Evolutionary conservation across 1,284 basidiomycete species (phyloP).

Genomic region (Puccinia hordei): DNA sequence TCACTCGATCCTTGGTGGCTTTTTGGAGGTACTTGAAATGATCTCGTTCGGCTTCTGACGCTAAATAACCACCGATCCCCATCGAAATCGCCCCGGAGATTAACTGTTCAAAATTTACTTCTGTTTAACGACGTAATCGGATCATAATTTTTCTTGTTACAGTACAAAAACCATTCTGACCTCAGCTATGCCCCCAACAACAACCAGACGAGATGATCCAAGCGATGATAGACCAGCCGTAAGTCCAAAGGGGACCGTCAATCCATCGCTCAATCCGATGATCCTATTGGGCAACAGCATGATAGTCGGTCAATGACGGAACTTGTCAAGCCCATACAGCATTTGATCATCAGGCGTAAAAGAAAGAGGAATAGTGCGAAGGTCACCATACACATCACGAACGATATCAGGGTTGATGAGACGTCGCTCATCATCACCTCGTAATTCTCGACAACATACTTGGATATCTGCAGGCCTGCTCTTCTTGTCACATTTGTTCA

Average conservation of each 20-base stretch:
- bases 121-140: not conserved
- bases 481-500: slow-evolving; percentile 42
- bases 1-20: slow-evolving; percentile 69
- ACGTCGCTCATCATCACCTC: slow-evolving; percentile 66
- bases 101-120: slow-evolving; percentile 60
- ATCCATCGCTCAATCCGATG: slow-evolving; percentile 92
- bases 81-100: slow-evolving; percentile 91
- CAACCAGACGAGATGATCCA: slow-evolving; percentile 82
- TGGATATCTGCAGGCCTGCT: slow-evolving; percentile 21
- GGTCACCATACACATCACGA: slow-evolving; percentile 70
- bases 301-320: not conserved
- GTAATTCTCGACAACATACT: slow-evolving; percentile 33
- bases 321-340: not conserved
- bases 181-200: slow-evolving; percentile 86
- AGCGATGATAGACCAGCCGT: slow-evolving; percentile 86
- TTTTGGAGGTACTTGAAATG: slow-evolving; percentile 62
- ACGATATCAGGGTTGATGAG: slow-evolving; percentile 81
- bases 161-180: slow-evolving; percentile 46
- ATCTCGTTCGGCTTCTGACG: slow-evolving; percentile 92
- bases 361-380: slow-evolving; percentile 4
- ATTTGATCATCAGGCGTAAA: not conserved
- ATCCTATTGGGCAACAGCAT: slow-evolving; percentile 64
- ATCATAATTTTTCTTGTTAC: not conserved
- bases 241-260: slow-evolving; percentile 89
- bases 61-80: slow-evolving; percentile 96